phyloP scores from a whole-genome alignment of 2,329 filamentous ascomycete species.

The Pseudogymnoascus sp. region DNA sequence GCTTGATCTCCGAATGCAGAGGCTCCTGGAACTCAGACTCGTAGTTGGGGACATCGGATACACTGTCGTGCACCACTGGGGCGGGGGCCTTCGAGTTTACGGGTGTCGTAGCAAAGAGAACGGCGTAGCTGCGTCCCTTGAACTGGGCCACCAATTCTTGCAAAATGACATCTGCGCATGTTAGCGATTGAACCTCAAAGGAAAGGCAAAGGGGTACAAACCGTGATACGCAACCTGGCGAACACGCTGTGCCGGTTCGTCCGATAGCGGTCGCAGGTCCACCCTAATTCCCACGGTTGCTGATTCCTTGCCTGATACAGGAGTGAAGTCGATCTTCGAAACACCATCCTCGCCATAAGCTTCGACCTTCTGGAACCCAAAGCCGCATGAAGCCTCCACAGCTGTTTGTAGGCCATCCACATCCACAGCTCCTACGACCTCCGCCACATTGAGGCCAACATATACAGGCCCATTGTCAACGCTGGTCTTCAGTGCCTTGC shows the following conservation, averaged over 20 bases:
- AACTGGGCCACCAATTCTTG: constrained; percentile 40
- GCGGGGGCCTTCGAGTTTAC: background rate
- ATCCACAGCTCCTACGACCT: constrained; percentile 48
- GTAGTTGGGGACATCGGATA: constrained; percentile 46
- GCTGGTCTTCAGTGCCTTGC: constrained; percentile 28
- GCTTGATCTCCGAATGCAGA: constrained; percentile 69
- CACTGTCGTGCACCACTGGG: constrained; percentile 35
- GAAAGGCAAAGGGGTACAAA: background rate
- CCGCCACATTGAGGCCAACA: constrained; percentile 38
- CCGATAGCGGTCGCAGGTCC: background rate
- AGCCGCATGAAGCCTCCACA: constrained; percentile 30
- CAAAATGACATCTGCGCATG: constrained; percentile 37
- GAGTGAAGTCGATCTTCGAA: background rate
- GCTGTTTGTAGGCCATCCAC: constrained; percentile 37
- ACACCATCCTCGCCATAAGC: background rate
- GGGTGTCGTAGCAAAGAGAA: constrained; percentile 64
- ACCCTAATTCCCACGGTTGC: background rate
- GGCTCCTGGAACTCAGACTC: constrained; percentile 57
- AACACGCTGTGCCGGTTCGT: background rate
- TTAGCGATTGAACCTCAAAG: constrained; percentile 14
- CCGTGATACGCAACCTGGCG: constrained; percentile 9
- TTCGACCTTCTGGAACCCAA: background rate
- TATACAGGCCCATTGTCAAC: constrained; percentile 17
- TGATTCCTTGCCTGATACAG: background rate
- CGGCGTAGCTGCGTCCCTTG: constrained; percentile 57